phyloP scores from a whole-genome alignment of 768 basidiomycete genomes.

The Tulasnella sp. region DNA sequence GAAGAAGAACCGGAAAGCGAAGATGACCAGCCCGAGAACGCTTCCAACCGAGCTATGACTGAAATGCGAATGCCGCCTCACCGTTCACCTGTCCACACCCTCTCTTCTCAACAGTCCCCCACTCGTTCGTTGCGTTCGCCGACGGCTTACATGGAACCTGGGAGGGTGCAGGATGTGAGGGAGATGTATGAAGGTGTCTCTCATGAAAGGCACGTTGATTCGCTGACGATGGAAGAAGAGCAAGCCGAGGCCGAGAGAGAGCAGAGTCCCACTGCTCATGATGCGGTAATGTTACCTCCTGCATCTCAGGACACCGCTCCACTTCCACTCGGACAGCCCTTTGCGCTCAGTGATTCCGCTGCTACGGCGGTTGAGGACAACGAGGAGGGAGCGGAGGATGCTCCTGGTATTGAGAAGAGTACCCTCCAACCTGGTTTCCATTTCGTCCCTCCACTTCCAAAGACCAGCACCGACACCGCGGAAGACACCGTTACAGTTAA shows the following conservation, averaged over 20 bases:
- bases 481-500: not conserved
- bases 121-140: not conserved
- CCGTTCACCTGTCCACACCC: not conserved
- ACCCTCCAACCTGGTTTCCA: not conserved
- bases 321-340: not conserved
- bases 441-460: not conserved
- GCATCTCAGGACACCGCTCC: not conserved
- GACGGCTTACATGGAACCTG: not conserved
- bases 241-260: not conserved
- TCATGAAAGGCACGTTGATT: not conserved
- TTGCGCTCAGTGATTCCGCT: not conserved
- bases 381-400: not conserved
- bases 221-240: not conserved
- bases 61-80: not conserved
- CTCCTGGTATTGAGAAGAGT: not conserved
- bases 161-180: not conserved
- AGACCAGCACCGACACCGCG: not conserved
- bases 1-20: conserved; percentile 3
- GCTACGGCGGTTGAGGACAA: not conserved
- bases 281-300: not conserved
- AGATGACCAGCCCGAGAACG: not conserved
- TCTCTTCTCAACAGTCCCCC: not conserved
- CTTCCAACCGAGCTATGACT: not conserved
- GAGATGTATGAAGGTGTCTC: not conserved
- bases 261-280: not conserved